Evolutionary conservation across 805 yeast genomes (phyloP), one percentile per base, ranked within the genome.

Genomic region (Kuraishia borneana): DNA sequence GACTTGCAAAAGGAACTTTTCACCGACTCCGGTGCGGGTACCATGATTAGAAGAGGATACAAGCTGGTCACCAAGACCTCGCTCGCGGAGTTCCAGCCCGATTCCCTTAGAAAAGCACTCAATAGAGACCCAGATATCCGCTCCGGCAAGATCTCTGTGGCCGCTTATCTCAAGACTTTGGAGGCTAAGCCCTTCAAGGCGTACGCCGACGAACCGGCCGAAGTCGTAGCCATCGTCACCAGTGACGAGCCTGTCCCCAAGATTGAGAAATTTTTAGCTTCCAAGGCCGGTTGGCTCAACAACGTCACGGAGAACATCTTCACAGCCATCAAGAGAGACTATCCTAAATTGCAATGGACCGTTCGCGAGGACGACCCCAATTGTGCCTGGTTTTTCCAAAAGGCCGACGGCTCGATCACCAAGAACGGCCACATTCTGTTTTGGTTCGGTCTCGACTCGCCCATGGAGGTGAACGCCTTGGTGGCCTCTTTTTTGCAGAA

Each of bases 21-120:
- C 63, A 92, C 99, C 27, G 98, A 92, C 58, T 82, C 95, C 13
- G 99, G 99, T 59, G 99, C 98, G 21, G 99, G 99, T 53, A 92
- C 99, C 31, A 70, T 92, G 65, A 87, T 92, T 49, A 82, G 98
- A 71, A 78, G 98, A 60, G 99, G 99, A 42, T 84, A 89, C 64
- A 85, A 84, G 61, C 69, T 92, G 44, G 56, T 80, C 38, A 77
- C 75, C 49, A 76, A 85, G 54, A 70, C 73, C 48, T 71, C 81
- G 17, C 61, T 87, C 36, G 59, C 65, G 26, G 89, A 83, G 41
- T 82, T 88, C 54, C 73, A 77, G 39, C 73, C 84, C n/a, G 95
- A 83, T 51, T 61, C 75, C 35, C 70, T 92, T 46, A 73, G 95
- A 60, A 54, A 68, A 32, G 92, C 87, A 16, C 67, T 92, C 40